Conservation (phyloP, 768 basidiomycete species). For the Panellus pusillus region DNA sequence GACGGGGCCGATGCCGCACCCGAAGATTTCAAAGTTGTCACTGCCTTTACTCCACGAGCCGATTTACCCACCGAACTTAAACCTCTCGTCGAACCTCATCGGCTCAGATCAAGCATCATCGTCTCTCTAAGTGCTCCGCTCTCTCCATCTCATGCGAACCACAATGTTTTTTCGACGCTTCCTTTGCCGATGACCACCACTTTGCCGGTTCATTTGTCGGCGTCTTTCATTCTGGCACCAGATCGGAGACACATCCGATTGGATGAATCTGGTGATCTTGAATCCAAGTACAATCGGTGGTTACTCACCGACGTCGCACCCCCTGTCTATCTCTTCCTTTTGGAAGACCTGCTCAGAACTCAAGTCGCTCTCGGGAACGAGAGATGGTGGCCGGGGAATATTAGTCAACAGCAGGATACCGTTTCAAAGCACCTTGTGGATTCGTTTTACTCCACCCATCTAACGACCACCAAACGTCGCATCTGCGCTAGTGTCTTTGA, state of each 20-base stretch:
- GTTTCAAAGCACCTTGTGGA: slow-evolving; percentile 24
- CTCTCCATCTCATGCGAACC: slow-evolving; percentile 3
- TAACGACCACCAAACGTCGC: slow-evolving; percentile 23
- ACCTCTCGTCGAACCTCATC: slow-evolving; percentile 20
- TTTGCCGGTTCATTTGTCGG: slow-evolving; percentile 48
- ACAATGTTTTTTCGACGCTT: slow-evolving; percentile 44
- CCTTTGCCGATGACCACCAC: slow-evolving; percentile 40
- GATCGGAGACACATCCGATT: slow-evolving; percentile 46
- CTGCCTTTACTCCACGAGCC: background rate
- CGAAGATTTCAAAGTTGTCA: slow-evolving; percentile 17
- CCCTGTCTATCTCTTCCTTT: slow-evolving; percentile 37
- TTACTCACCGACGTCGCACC: slow-evolving; percentile 37
- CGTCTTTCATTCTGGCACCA: slow-evolving; percentile 45
- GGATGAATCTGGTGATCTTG: slow-evolving; percentile 34
- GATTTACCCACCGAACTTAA: slow-evolving; percentile 6
- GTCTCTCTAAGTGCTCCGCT: slow-evolving; percentile 34
- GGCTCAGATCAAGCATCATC: slow-evolving; percentile 30
- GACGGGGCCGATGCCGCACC: background rate
- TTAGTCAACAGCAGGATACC: slow-evolving; percentile 12
- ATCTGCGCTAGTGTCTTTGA: slow-evolving; percentile 30
- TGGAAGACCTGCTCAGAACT: slow-evolving; percentile 31
- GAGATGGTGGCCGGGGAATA: slow-evolving; percentile 38
- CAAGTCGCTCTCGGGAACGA: slow-evolving; percentile 23
- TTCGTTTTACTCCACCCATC: slow-evolving; percentile 31
- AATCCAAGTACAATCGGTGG: slow-evolving; percentile 45